A percentile compares a stretch with the other conserved stretches of the same genome.
Conservation (phyloP, 371 early-diverging fungal genomes). For the Basidiobolus meristosporus region DNA sequence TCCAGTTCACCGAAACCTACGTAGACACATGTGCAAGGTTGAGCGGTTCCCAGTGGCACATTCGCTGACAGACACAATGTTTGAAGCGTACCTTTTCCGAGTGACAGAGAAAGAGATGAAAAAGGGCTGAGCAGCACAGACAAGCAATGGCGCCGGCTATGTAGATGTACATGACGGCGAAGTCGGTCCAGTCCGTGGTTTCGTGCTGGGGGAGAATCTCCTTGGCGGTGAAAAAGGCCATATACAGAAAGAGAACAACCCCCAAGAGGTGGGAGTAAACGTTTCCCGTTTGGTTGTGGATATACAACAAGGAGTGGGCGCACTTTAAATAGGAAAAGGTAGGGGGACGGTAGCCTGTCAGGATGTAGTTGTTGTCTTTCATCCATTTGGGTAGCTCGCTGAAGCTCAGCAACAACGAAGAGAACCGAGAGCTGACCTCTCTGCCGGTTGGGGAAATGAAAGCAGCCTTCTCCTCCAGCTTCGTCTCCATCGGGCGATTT, state of each 20-base stretch:
- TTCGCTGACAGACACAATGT: constrained; percentile 22
- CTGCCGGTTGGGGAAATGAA: no score
- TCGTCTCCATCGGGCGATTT: no score
- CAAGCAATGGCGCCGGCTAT: constrained; percentile 53
- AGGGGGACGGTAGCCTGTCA: constrained; percentile 59
- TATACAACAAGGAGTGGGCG: constrained; percentile 45
- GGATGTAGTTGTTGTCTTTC: constrained; percentile 49
- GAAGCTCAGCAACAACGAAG: no score
- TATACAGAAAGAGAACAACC: neutral
- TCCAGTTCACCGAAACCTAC: constrained; percentile 30
- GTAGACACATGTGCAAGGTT: constrained; percentile 1
- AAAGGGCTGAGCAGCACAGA: constrained; percentile 57
- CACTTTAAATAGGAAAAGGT: constrained; percentile 53
- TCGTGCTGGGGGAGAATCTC: neutral
- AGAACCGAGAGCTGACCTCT: no score
- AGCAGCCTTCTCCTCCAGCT: no score
- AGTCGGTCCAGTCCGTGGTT: constrained; percentile 26
- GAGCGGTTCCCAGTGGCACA: neutral
- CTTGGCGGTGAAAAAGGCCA: neutral
- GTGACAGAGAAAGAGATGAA: constrained; percentile 78
- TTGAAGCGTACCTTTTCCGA: constrained; percentile 36
- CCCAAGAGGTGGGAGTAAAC: constrained; percentile 3
- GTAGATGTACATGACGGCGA: constrained; percentile 41
- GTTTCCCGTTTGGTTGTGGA: constrained; percentile 77
- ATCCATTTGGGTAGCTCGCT: constrained; percentile 52